A percentile compares a stretch with the other conserved stretches of the same genome.
phyloP scores from a whole-genome alignment of 139 green algal species.

The Chlamydomonas sp. region DNA sequence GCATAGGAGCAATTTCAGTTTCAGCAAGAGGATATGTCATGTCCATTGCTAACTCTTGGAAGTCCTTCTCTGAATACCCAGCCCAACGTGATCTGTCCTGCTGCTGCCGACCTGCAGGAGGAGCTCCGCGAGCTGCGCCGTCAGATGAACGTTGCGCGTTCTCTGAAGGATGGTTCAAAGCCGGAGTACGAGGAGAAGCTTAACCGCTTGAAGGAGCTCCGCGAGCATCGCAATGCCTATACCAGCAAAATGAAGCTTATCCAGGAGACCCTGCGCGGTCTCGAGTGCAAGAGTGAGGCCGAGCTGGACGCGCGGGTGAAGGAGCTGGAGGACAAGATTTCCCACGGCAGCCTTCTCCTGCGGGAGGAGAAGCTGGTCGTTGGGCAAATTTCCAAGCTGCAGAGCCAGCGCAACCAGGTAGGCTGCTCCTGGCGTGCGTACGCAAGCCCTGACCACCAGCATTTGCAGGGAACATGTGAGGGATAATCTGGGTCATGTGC shows the following conservation, averaged over 20 bases:
- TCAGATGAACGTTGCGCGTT: slow-evolving; percentile 51
- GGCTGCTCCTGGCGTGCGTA: background rate
- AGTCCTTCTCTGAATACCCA: too few relatives aligned
- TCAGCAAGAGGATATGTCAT: too few relatives aligned
- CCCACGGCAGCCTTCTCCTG: slow-evolving; percentile 42
- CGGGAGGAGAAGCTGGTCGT: slow-evolving; percentile 63
- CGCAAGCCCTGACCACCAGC: background rate
- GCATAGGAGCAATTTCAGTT: background rate
- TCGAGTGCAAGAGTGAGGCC: slow-evolving; percentile 59
- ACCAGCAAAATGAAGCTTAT: slow-evolving; percentile 16
- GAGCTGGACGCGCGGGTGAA: slow-evolving; percentile 64
- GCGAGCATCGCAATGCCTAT: slow-evolving; percentile 42
- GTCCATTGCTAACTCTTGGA: too few relatives aligned
- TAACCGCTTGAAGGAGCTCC: slow-evolving; percentile 53
- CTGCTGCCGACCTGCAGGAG: slow-evolving; percentile 41
- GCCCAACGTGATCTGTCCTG: background rate
- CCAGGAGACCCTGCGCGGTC: slow-evolving; percentile 39
- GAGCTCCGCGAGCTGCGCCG: slow-evolving; percentile 53
- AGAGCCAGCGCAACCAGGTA: slow-evolving; percentile 37
- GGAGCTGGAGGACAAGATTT: slow-evolving; percentile 59
- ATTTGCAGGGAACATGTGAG: background rate
- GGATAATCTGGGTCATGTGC: too few relatives aligned
- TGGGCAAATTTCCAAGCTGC: slow-evolving; percentile 51
- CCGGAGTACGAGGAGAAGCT: slow-evolving; percentile 73
- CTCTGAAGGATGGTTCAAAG: slow-evolving; percentile 52